phyloP scores from a whole-genome alignment of 768 basidiomycete species.

The Scleroderma bovista region DNA sequence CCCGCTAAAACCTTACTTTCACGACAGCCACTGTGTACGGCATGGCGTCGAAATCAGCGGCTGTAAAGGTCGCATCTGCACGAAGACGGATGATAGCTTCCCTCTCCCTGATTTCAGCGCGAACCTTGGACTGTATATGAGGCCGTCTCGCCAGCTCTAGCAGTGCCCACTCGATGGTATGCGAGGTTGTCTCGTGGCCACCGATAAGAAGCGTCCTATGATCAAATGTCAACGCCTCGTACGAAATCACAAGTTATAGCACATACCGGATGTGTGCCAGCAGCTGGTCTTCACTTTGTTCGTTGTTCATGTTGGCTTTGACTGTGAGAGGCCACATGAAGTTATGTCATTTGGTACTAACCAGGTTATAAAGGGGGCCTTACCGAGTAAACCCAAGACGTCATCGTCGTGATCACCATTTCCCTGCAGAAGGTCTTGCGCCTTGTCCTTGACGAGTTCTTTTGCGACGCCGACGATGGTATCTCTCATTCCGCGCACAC shows the following conservation, averaged over 20 bases:
- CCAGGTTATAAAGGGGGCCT: constrained; percentile 5
- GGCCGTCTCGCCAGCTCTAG: constrained; percentile 15
- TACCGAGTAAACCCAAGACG: constrained; percentile 53
- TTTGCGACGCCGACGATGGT: too few species aligned
- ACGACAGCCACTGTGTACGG: too few species aligned
- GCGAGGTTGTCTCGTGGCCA: constrained; percentile 55
- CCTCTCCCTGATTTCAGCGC: constrained; percentile 9
- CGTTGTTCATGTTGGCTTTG: too few species aligned
- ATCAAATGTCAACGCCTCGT: too few species aligned
- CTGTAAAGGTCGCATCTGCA: constrained; percentile 5
- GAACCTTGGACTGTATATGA: constrained; percentile 8
- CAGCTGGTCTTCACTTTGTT: constrained; percentile 46
- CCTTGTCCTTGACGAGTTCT: too few species aligned
- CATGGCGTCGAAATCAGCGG: constrained; percentile 17
- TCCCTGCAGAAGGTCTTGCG: too few species aligned
- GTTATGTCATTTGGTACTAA: background rate
- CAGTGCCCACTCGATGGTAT: too few species aligned
- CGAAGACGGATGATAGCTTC: constrained; percentile 2
- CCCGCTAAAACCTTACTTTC: too few species aligned
- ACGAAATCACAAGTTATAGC: too few species aligned
- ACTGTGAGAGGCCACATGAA: too few species aligned
- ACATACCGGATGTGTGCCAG: constrained; percentile 40
- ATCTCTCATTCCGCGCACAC: too few species aligned
- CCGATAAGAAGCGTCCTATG: constrained; percentile 37
- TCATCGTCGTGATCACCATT: constrained; percentile 35